phyloP scores from a whole-genome alignment of 805 yeast genomes.

The Jamesozyma jinghongensis region DNA sequence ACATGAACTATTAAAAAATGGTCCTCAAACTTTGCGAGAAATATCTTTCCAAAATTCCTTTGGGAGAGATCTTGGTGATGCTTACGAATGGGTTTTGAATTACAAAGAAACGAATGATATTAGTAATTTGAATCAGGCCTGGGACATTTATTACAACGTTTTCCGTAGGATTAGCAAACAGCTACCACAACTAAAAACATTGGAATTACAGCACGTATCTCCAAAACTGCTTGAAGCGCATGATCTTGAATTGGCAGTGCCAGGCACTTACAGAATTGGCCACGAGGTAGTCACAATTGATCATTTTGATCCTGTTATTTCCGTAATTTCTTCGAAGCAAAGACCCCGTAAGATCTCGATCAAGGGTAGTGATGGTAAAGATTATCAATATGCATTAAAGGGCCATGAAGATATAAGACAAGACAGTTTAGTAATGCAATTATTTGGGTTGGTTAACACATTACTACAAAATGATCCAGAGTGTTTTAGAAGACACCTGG shows the following conservation, averaged over 20 bases:
- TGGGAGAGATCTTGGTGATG: conserved; percentile 87
- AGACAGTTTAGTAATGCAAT: conserved; percentile 94
- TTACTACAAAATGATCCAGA: conserved; percentile 83
- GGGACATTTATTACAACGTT: conserved; percentile 94
- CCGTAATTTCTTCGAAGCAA: conserved; percentile 90
- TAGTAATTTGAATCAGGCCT: conserved; percentile 87
- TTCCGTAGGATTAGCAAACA: conserved; percentile 87
- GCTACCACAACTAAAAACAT: conserved; percentile 72
- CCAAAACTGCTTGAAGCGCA: conserved; percentile 75
- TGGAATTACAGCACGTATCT: conserved; percentile 88
- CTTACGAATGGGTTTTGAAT: conserved; percentile 85
- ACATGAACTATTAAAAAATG: conserved; percentile 72
- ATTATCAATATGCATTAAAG: conserved; percentile 71
- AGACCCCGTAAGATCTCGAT: conserved; percentile 80
- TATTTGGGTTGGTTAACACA: conserved; percentile 91
- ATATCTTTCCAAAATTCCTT: conserved; percentile 86
- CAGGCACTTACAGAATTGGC: conserved; percentile 87
- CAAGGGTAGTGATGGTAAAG: conserved; percentile 86
- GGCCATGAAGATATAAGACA: conserved; percentile 98
- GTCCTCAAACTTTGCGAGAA: conserved; percentile 90
- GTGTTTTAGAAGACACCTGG: conserved; percentile 91
- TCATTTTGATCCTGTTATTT: conserved; percentile 70
- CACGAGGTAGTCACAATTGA: conserved; percentile 65
- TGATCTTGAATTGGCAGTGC: conserved; percentile 80
- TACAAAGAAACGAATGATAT: conserved; percentile 78